Base-by-base conservation (phyloP, 352 stramenopile genomes). In the Globisporangium apiculatum region DNA sequence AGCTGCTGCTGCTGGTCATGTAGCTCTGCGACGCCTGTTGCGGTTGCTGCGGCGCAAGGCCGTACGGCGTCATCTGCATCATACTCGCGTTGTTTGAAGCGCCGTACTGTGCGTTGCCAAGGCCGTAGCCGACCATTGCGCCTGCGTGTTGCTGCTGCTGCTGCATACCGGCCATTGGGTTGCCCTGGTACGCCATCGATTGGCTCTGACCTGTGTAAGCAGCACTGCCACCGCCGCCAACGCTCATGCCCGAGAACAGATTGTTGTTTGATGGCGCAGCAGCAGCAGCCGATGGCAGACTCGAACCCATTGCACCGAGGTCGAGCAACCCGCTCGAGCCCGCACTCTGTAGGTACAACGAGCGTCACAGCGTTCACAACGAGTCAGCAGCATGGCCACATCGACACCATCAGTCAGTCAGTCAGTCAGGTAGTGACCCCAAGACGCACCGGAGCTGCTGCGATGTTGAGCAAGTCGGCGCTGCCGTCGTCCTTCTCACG, bases 1-100 rank as follows among this genome's bases (percentile, higher is more conserved):
- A 83, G 52, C 69, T 69, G 8, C 51, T 18, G 11, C 66, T 62
- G 41, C 65, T 62, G 48, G 65, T 73, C 65, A 86, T 69, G 48
- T 78, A 76, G 10, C 61, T 59, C 72, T 79, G 69, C 41, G 79
- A 69, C 47, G 62, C 65, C 56, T 72, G 67, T 41, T 83, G 62
- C 31, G 51, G 52, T 15, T 57, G 65, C 38, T 73, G 66, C 6
- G 55, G 37, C 5, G 50, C 66, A 51, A 89, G 69, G 35, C 82
- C 82, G 62, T 89, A 91, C 60, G 81, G 81, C 37, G 76, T 86
- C 75, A 91, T 84, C 62, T 91, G 82, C 72, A 84, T 84, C 75
- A 84, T 81, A 38, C 58, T 68, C 15, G 72, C 65, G 55, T 82
- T 85, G 67, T 85, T 77, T 3, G 40, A 1, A 43, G 7, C 11